Percentiles rank a stretch among this genome's conserved stretches.
Evolutionary conservation across 2,329 filamentous ascomycete species (phyloP).

Genomic region (Pseudogymnoascus sp.): DNA sequence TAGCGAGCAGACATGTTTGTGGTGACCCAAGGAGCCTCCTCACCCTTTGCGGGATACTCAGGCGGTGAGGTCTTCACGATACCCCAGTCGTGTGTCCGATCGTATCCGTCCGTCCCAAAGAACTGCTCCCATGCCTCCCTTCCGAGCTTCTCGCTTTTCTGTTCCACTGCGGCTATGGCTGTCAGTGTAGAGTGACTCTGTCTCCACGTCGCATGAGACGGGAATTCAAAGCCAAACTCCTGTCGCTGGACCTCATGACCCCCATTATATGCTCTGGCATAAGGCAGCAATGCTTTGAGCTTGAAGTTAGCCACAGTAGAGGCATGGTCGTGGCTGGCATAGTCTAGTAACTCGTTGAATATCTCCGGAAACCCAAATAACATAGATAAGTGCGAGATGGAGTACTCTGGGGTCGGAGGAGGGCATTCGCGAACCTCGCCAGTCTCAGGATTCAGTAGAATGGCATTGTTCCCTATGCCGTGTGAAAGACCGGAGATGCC

Average conservation of each 20-base stretch:
- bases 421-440: slow-evolving; percentile 5
- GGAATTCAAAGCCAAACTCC: slow-evolving; percentile 10
- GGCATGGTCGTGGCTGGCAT: not conserved
- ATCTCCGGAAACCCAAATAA: not conserved
- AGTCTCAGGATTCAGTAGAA: slow-evolving; percentile 6
- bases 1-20: slow-evolving; percentile 10
- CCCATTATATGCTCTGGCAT: slow-evolving; percentile 11
- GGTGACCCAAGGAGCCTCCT: slow-evolving; percentile 11
- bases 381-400: slow-evolving; percentile 9
- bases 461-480: slow-evolving; percentile 7
- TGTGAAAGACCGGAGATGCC: not conserved
- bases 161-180: slow-evolving; percentile 6
- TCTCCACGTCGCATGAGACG: slow-evolving; percentile 2
- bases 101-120: slow-evolving; percentile 1
- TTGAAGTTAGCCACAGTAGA: slow-evolving; percentile 5
- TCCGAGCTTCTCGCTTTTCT: slow-evolving; percentile 3
- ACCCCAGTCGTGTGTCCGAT: not conserved
- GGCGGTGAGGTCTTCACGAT: slow-evolving; percentile 4
- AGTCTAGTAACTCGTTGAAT: not conserved
- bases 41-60: not conserved
- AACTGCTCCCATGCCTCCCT: slow-evolving; percentile 10
- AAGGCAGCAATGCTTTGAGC: not conserved
- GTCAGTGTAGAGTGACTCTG: slow-evolving; percentile 11
- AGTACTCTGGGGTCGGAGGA: not conserved
- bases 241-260: not conserved